Evolutionary conservation across 2,329 filamentous ascomycete genomes (phyloP).

Genomic region (Aspergillus arachidicola): DNA sequence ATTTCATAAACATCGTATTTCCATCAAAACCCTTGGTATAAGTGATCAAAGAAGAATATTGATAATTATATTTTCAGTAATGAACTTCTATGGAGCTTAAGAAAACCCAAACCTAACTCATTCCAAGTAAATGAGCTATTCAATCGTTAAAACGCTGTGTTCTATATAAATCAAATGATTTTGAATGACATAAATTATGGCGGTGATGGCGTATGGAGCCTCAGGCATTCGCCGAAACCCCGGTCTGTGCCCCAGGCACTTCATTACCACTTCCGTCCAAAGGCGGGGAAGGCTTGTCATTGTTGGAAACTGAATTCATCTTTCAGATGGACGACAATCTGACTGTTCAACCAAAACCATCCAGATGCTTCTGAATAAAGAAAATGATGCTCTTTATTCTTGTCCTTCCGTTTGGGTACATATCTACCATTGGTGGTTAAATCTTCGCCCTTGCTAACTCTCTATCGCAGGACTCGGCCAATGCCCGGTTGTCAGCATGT

Average conservation of each 20-base stretch:
- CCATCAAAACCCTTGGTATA: too few species aligned
- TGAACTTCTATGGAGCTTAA: too few species aligned
- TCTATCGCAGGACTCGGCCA: conserved; percentile 37
- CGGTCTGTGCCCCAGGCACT: background rate
- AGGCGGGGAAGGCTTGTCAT: background rate
- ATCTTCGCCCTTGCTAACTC: background rate
- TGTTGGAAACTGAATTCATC: background rate
- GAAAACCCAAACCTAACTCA: too few species aligned
- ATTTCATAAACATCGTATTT: too few species aligned
- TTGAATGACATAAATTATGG: too few species aligned
- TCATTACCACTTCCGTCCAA: background rate
- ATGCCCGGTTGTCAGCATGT: conserved; percentile 39
- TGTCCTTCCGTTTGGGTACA: conserved; percentile 25
- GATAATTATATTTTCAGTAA: too few species aligned
- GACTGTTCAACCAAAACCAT: background rate
- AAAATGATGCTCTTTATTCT: conserved; percentile 10
- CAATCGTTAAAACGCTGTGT: too few species aligned
- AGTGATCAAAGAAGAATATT: too few species aligned
- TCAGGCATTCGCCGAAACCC: background rate
- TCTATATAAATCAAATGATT: too few species aligned
- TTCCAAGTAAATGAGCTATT: too few species aligned
- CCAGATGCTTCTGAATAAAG: conserved; percentile 14
- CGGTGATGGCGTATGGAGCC: background rate
- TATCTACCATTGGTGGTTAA: background rate
- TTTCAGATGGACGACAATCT: background rate